Conservation (phyloP, 768 basidiomycete species). For the Mycena galericulata region DNA sequence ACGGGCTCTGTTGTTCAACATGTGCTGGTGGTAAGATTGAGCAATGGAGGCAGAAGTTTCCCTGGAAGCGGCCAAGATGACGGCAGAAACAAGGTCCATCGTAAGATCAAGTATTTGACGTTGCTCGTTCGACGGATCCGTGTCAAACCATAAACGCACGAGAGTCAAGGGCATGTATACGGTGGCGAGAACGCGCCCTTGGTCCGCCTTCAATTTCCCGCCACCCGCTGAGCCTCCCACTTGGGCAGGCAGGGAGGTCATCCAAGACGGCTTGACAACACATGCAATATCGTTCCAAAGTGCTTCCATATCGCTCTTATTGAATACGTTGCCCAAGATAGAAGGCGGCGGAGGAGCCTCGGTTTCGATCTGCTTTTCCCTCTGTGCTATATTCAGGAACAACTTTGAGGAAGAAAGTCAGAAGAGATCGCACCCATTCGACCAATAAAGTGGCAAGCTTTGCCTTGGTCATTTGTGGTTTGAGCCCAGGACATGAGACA, state of each 20-base stretch:
- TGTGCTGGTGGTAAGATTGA: neutral
- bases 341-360: no score
- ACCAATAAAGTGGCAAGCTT: no score
- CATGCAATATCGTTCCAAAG: constrained; percentile 14
- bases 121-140: neutral
- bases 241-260: constrained; percentile 16
- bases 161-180: constrained; percentile 45
- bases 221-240: constrained; percentile 8
- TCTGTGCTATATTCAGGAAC: no score
- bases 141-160: constrained; percentile 41
- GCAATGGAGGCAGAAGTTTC: constrained; percentile 28
- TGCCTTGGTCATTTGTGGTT: no score
- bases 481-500: no score
- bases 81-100: no score
- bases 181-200: constrained; percentile 44
- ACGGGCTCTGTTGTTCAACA: constrained; percentile 31
- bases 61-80: constrained; percentile 35
- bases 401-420: no score
- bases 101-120: constrained; percentile 33
- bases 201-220: constrained; percentile 49
- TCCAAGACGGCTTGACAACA: constrained; percentile 21
- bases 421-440: no score
- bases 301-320: neutral
- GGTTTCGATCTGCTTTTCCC: no score
- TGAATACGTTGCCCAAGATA: neutral